phyloP scores from a whole-genome alignment of 352 stramenopile genomes.

The Globisporangium lucens region DNA sequence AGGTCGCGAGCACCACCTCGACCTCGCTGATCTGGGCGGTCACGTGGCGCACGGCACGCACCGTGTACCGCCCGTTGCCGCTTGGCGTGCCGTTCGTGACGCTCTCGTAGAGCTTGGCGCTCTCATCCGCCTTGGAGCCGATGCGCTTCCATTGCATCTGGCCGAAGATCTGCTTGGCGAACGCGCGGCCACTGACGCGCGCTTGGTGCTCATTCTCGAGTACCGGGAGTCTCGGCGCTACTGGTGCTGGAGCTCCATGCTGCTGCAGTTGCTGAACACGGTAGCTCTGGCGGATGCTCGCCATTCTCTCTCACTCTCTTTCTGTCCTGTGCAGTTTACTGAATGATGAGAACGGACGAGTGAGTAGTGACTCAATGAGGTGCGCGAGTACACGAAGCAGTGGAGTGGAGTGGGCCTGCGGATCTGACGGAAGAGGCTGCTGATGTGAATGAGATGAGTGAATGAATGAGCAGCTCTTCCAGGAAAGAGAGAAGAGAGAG shows the following conservation, averaged over 20 bases:
- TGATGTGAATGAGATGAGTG: background rate
- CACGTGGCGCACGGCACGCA: constrained; percentile 56
- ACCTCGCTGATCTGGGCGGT: constrained; percentile 46
- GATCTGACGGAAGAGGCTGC: background rate
- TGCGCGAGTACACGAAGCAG: no score
- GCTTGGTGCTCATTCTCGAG: constrained; percentile 56
- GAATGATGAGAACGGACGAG: background rate
- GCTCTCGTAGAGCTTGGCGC: constrained; percentile 62
- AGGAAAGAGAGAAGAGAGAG: background rate
- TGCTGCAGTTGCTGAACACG: background rate
- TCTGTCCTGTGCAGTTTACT: background rate
- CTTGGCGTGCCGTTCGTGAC: constrained; percentile 9
- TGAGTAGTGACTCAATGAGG: background rate
- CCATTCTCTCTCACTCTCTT: background rate
- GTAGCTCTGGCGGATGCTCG: background rate
- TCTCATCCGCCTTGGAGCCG: constrained; percentile 39
- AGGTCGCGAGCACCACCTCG: constrained; percentile 46
- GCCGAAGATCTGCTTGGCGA: constrained; percentile 71
- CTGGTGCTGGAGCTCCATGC: background rate
- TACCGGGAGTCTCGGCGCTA: constrained; percentile 15
- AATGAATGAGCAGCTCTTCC: background rate
- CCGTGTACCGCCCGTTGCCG: constrained; percentile 27
- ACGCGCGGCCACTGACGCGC: constrained; percentile 41
- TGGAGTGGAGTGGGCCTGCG: no score
- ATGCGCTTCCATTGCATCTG: constrained; percentile 71